Conservation (phyloP, 805 yeast genomes). For the Blastobotrys peoriensis region DNA sequence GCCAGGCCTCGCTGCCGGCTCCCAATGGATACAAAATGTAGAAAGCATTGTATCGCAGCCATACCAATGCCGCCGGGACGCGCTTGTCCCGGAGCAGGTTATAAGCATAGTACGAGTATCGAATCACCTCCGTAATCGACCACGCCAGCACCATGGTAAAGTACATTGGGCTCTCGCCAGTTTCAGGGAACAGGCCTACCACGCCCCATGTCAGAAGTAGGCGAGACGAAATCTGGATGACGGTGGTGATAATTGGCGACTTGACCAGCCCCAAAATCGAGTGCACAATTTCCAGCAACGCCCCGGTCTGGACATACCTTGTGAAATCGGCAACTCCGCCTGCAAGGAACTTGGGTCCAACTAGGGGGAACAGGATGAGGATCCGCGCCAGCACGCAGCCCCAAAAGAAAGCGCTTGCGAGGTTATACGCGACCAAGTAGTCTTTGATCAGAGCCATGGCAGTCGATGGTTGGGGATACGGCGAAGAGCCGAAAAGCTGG, state of each 20-base stretch:
- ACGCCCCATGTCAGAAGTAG: slow-evolving; percentile 78
- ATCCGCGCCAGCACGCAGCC: slow-evolving; percentile 43
- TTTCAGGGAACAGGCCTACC: slow-evolving; percentile 64
- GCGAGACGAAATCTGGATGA: slow-evolving; percentile 82
- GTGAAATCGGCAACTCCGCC: slow-evolving; percentile 52
- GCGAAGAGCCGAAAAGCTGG: too few relatives aligned
- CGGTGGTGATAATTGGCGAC: slow-evolving; percentile 79
- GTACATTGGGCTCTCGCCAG: slow-evolving; percentile 50
- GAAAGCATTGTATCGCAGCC: slow-evolving; percentile 80
- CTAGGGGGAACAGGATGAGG: slow-evolving; percentile 32
- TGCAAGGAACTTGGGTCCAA: slow-evolving; percentile 65
- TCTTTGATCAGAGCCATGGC: not conserved
- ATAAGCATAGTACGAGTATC: slow-evolving; percentile 83
- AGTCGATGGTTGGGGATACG: not conserved
- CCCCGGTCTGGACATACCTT: slow-evolving; percentile 68
- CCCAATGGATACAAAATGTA: slow-evolving; percentile 84
- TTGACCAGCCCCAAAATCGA: slow-evolving; percentile 73
- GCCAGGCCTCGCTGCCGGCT: slow-evolving; percentile 73
- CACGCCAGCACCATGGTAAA: slow-evolving; percentile 71
- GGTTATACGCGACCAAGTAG: slow-evolving; percentile 45
- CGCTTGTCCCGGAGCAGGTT: slow-evolving; percentile 45
- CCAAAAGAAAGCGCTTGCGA: slow-evolving; percentile 51
- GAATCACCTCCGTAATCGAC: slow-evolving; percentile 88
- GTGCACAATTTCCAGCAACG: slow-evolving; percentile 75
- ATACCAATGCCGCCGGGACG: slow-evolving; percentile 54